These are phyloP conservation scores for Shiraia bambusicola DNA, from an alignment of 2,329 filamentous ascomycete genomes.

Conservation along the genomic window DNA sequence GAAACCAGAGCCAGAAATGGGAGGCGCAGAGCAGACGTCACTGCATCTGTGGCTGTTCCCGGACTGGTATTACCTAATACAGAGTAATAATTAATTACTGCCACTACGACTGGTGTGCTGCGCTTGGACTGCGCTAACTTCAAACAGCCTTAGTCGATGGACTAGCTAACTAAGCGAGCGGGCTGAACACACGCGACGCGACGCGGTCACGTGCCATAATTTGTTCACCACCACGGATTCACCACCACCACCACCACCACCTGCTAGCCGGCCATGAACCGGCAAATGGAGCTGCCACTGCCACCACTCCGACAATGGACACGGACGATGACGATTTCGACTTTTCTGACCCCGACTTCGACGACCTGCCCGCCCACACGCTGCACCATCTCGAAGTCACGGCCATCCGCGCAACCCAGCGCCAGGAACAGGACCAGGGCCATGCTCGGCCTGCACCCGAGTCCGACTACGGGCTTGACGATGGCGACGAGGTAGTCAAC, in stretches of 20 bases:
- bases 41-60: neutral
- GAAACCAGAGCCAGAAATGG: constrained; percentile 10
- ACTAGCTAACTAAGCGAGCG: neutral
- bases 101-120: too few relatives aligned
- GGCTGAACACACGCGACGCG: constrained; percentile 12
- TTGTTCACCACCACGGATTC: too few relatives aligned
- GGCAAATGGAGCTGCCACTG: constrained; percentile 7
- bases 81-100: too few relatives aligned
- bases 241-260: neutral
- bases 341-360: constrained; percentile 49
- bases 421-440: constrained; percentile 7
- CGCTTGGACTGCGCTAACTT: too few relatives aligned
- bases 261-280: neutral
- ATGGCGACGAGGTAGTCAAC: constrained; percentile 48
- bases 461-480: constrained; percentile 49
- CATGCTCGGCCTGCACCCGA: constrained; percentile 6
- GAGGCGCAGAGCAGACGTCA: constrained; percentile 14
- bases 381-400: constrained; percentile 49
- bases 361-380: constrained; percentile 48
- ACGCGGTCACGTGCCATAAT: too few relatives aligned
- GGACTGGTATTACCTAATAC: too few relatives aligned
- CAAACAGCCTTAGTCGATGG: too few relatives aligned
- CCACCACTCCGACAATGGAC: constrained; percentile 20
- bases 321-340: constrained; percentile 50
- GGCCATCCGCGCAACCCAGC: constrained; percentile 46